phyloP scores from a whole-genome alignment of 1,284 basidiomycete species.

The Cryptococcus maquisensis region DNA sequence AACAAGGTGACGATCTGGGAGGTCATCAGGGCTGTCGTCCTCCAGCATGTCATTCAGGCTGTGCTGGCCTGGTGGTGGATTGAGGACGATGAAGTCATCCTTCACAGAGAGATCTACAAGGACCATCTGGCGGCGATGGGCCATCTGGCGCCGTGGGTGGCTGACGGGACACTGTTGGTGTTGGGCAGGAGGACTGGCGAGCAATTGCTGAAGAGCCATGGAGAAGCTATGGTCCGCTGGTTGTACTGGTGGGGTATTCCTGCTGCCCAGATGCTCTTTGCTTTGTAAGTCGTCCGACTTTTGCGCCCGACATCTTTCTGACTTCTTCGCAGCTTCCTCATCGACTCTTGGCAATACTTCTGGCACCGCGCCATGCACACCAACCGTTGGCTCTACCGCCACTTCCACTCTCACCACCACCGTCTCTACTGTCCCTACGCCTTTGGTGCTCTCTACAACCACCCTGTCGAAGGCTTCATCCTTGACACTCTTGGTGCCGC shows the following conservation, averaged over 20 bases:
- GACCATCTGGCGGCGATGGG: conserved; percentile 57
- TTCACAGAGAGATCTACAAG: conserved; percentile 40
- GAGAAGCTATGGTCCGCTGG: conserved; percentile 60
- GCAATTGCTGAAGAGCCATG: conserved; percentile 49
- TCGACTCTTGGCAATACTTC: conserved; percentile 99
- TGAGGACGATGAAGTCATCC: conserved; percentile 53
- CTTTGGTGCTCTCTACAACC: conserved; percentile 96
- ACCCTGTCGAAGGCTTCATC: conserved; percentile 89
- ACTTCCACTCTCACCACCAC: conserved; percentile 93
- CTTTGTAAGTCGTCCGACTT: conserved; percentile 63
- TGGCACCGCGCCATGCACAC: conserved; percentile 88
- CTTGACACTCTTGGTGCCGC: conserved; percentile 81
- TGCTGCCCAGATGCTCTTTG: conserved; percentile 65
- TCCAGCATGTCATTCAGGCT: conserved; percentile 86
- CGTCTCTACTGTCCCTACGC: conserved; percentile 95
- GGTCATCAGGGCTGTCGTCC: conserved; percentile 72
- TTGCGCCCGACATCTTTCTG: conserved; percentile 2
- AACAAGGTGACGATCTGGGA: conserved; percentile 70
- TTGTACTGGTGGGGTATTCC: conserved; percentile 96
- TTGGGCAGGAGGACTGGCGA: conserved; percentile 47
- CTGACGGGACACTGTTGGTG: conserved; percentile 51
- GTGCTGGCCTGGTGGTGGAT: conserved; percentile 67
- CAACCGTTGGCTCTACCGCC: conserved; percentile 85
- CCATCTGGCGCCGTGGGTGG: conserved; percentile 51
- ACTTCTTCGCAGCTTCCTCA: conserved; percentile 65